Percentiles rank a stretch among this genome's conserved stretches.
phyloP scores from a whole-genome alignment of 2,329 filamentous ascomycete species.

The Ophiosphaerella korrae region DNA sequence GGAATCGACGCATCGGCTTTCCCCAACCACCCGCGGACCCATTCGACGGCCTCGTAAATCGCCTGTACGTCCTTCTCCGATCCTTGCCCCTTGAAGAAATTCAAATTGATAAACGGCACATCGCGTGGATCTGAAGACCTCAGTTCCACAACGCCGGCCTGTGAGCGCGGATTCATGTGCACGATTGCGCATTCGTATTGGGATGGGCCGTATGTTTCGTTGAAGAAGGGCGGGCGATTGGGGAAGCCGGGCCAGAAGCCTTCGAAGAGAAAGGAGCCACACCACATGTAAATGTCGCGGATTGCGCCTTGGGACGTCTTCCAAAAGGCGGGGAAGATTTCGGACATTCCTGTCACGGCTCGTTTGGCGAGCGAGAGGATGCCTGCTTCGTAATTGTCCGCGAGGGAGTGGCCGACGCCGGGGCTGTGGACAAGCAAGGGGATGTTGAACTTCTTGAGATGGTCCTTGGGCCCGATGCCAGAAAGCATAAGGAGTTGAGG shows the following conservation, averaged over 20 bases:
- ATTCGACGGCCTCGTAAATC: constrained; percentile 60
- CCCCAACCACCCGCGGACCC: constrained; percentile 52
- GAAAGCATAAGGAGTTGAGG: constrained; percentile 67
- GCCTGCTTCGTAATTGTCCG: constrained; percentile 31
- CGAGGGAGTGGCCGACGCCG: constrained; percentile 57
- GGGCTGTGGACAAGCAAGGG: constrained; percentile 59
- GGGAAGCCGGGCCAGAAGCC: constrained; percentile 36
- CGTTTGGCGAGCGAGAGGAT: constrained; percentile 24
- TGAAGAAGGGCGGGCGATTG: constrained; percentile 27
- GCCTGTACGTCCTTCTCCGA: constrained; percentile 57
- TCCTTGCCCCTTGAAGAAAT: constrained; percentile 44
- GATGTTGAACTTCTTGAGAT: constrained; percentile 62
- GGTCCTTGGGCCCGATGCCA: constrained; percentile 61
- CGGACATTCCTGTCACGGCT: constrained; percentile 19
- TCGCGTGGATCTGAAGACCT: constrained; percentile 65
- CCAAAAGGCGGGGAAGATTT: constrained; percentile 34
- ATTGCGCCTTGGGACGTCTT: constrained; percentile 27
- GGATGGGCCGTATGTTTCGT: constrained; percentile 21
- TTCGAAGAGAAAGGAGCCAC: constrained; percentile 33
- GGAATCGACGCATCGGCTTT: constrained; percentile 31
- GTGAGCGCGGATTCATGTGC: constrained; percentile 60
- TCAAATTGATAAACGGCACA: constrained; percentile 58
- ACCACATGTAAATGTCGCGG: constrained; percentile 39
- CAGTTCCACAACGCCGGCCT: constrained; percentile 64
- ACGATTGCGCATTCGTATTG: constrained; percentile 37